These are phyloP conservation scores for Talaromyces sp. DNA, from an alignment of 2,329 filamentous ascomycete species.

Conservation along the genomic window DNA sequence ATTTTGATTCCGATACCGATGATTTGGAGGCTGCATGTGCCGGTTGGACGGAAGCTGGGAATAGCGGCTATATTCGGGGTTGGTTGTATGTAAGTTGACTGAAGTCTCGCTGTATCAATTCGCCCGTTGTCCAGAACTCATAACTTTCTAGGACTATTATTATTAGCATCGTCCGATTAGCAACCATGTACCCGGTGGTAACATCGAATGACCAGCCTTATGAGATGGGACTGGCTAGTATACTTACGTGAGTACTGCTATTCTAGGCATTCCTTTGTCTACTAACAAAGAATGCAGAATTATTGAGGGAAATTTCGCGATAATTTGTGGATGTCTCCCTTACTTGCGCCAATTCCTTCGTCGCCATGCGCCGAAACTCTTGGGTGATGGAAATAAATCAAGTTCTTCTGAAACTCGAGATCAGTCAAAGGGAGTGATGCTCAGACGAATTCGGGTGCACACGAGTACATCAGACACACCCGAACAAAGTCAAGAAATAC, in stretches of 20 bases:
- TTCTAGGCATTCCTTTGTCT: neutral
- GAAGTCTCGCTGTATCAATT: neutral
- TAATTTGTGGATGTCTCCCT: slow-evolving; percentile 28
- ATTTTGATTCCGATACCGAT: slow-evolving; percentile 26
- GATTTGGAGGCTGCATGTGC: slow-evolving; percentile 22
- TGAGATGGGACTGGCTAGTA: slow-evolving; percentile 22
- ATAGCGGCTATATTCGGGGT: slow-evolving; percentile 11
- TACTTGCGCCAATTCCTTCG: slow-evolving; percentile 29
- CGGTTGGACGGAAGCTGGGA: slow-evolving; percentile 23
- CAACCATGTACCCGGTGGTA: slow-evolving; percentile 26
- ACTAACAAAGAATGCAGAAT: slow-evolving; percentile 21
- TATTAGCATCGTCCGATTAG: slow-evolving; percentile 27
- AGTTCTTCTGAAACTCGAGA: neutral
- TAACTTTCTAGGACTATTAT: slow-evolving; percentile 23
- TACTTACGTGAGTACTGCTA: slow-evolving; percentile 18
- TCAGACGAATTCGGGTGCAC: neutral
- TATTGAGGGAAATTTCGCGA: slow-evolving; percentile 30
- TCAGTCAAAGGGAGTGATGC: neutral
- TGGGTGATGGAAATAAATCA: slow-evolving; percentile 14
- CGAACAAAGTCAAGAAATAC: neutral
- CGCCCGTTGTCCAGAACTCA: neutral
- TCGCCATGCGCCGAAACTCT: slow-evolving; percentile 24
- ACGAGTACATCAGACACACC: neutral
- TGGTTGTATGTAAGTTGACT: slow-evolving; percentile 2
- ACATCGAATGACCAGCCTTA: slow-evolving; percentile 24